Evolutionary conservation across 2,329 filamentous ascomycete species (phyloP), one percentile per base, ranked within the genome.

Genomic region (Neophaeococcomyces mojaviensis): DNA sequence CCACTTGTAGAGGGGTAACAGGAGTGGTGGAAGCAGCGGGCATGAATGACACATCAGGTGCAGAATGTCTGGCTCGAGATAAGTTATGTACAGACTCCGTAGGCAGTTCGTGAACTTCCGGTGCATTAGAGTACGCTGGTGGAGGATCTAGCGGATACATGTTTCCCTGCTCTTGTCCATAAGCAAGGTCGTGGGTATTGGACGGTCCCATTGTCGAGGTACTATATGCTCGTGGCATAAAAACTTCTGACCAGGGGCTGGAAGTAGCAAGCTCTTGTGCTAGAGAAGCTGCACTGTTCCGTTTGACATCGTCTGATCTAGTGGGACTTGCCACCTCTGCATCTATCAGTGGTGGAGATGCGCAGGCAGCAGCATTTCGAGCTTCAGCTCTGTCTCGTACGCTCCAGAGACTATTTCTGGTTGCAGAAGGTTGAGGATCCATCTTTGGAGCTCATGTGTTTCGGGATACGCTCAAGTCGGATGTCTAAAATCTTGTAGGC

Each of bases 181-280:
- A n/a, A 22, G 31, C 15, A 12, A 20, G 2, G 6, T 20, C 2
- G 12, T 19, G 31, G 10, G 28, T 15, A 15, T 10, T 3, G 15
- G 7, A 22, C 24, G 24, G 24, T 28, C 24, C 10, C 10, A 10
- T 28, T 10, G n/a, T n/a, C n/a, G n/a, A n/a, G 9, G 30, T 43
- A 32, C 16, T 8, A 15, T 35, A 18, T 20, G 31, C 26, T n/a
- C 19, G 40, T 22, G 41, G 33, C 20, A 44, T 24, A 10, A 44
- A 26, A 4, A 22, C 33, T 24, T 44, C 32, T 26, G 41, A 36
- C 41, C 41, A 44, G 15, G 41, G 20, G 15, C 33, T 37, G 9
- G 41, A 44, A 22, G 41, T 36, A 30, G 19, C 41, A 18, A 44
- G 36, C 33, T 44, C 41, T 18, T 37, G 41, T 18, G 41, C 41